Evolutionary conservation across 345 rosid species (phyloP).

Genomic region (Eucalyptus shirleyi): DNA sequence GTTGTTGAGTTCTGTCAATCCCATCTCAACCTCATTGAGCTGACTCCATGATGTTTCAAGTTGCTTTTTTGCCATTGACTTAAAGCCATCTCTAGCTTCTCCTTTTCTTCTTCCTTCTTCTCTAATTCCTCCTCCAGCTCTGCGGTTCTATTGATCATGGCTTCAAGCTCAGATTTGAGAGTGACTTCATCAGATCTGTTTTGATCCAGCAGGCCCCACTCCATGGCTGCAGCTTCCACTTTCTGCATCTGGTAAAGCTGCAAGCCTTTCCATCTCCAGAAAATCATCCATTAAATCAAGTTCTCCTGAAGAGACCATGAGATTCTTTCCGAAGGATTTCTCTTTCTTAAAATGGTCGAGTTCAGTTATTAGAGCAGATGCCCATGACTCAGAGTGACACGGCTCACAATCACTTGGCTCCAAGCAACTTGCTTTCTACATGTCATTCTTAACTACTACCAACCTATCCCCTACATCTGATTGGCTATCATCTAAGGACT

Average conservation of each 20-base stretch:
- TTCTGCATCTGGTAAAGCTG: slow-evolving; percentile 34
- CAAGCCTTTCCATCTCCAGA: slow-evolving; percentile 90
- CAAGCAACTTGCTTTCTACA: slow-evolving; percentile 6
- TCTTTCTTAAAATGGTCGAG: slow-evolving; percentile 24
- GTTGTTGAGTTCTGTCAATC: no score
- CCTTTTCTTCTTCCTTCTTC: slow-evolving; percentile 43
- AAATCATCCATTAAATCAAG: slow-evolving; percentile 91
- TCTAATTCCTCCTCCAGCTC: slow-evolving; percentile 54
- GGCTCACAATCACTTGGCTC: slow-evolving; percentile 11
- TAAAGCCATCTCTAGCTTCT: slow-evolving; percentile 14
- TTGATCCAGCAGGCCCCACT: slow-evolving; percentile 13
- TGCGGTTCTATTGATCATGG: slow-evolving; percentile 26
- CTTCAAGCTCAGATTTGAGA: slow-evolving; percentile 32
- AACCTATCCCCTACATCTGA: slow-evolving; percentile 49
- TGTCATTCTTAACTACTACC: slow-evolving; percentile 32
- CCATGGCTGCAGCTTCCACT: slow-evolving; percentile 15
- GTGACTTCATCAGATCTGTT: slow-evolving; percentile 7
- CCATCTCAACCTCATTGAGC: no score
- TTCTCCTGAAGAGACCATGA: slow-evolving; percentile 24
- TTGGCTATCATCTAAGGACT: slow-evolving; percentile 56
- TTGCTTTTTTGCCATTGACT: no score
- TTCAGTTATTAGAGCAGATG: slow-evolving; percentile 13
- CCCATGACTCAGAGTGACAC: slow-evolving; percentile 14
- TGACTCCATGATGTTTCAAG: no score
- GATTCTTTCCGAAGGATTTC: slow-evolving; percentile 17